Evolutionary conservation across 2,329 filamentous ascomycete species (phyloP).

Genomic region (Colletotrichum costaricense): DNA sequence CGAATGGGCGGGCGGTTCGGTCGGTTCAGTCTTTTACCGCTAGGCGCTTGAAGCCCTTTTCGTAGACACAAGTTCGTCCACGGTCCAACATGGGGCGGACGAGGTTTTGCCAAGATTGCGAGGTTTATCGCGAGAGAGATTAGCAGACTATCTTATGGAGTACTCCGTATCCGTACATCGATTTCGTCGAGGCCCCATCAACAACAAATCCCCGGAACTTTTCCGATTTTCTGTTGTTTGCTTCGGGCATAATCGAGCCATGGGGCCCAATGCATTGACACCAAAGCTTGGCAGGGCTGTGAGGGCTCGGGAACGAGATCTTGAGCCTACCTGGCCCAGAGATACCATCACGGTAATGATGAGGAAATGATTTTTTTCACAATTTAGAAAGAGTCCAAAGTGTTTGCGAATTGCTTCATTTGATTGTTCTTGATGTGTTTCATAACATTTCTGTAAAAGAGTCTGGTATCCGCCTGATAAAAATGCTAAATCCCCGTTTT

Average conservation of each 20-base stretch:
- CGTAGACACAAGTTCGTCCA: background rate
- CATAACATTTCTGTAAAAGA: background rate
- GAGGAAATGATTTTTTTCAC: no score
- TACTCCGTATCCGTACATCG: background rate
- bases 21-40: no score
- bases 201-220: background rate
- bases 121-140: background rate
- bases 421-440: background rate
- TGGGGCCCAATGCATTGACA: no score
- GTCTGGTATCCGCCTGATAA: background rate
- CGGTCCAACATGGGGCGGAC: background rate
- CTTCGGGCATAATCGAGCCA: no score
- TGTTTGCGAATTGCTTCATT: slow-evolving; percentile 12
- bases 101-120: background rate
- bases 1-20: no score
- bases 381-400: background rate
- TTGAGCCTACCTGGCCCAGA: background rate
- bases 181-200: no score
- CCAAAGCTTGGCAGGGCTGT: no score
- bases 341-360: background rate
- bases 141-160: background rate
- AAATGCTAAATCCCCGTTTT: background rate
- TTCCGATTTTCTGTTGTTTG: background rate
- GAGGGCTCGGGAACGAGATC: background rate
- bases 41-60: background rate